phyloP scores from a whole-genome alignment of 495 filamentous ascomycete species.

The Penicillium robsamsonii region DNA sequence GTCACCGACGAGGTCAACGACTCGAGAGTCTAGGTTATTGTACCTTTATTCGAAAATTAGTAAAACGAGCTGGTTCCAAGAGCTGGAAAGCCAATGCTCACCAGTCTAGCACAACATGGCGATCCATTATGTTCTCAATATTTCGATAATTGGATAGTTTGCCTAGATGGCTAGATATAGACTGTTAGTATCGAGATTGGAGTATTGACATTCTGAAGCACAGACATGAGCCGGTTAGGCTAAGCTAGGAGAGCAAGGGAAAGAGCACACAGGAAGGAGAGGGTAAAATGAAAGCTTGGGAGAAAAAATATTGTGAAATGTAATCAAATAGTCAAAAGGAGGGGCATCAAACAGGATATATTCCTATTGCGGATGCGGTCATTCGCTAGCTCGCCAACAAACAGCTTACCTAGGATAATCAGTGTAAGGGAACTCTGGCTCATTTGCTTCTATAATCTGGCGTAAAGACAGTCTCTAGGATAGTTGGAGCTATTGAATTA shows the following conservation, averaged over 20 bases:
- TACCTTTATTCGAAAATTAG: conserved; percentile 15
- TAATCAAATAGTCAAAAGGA: background rate
- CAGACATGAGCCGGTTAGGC: background rate
- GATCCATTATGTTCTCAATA: background rate
- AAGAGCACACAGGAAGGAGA: background rate
- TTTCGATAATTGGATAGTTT: background rate
- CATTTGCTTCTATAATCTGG: background rate
- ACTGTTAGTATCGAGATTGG: background rate
- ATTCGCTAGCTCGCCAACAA: background rate
- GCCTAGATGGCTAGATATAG: background rate
- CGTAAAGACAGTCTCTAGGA: background rate
- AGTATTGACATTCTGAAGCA: background rate
- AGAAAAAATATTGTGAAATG: background rate
- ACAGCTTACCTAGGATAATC: background rate
- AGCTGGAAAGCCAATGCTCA: background rate
- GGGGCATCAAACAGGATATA: background rate
- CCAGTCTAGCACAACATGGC: background rate
- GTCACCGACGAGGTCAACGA: conserved; percentile 53
- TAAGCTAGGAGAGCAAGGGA: background rate
- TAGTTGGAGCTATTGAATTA: background rate
- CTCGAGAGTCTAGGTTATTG: conserved; percentile 17
- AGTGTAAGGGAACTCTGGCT: background rate
- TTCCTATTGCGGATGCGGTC: background rate
- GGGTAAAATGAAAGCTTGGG: background rate
- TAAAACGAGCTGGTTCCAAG: no score